Conservation (phyloP, 768 basidiomycete genomes). For the Suillus placidus region DNA sequence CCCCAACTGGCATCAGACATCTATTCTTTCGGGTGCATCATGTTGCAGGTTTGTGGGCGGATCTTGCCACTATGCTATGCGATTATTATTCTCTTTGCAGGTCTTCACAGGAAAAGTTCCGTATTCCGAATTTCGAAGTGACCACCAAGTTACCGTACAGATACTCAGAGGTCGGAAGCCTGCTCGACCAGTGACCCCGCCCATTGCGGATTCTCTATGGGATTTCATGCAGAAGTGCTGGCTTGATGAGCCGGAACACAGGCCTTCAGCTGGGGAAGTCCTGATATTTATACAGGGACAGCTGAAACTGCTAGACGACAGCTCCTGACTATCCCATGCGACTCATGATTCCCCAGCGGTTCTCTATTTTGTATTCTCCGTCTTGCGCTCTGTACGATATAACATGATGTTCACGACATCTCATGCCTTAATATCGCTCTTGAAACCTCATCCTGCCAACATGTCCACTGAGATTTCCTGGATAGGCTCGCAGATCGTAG, state of each 20-base stretch:
- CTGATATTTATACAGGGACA: slow-evolving; percentile 1
- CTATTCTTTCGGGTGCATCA: slow-evolving; percentile 41
- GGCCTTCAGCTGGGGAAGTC: slow-evolving; percentile 3
- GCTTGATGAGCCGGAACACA: slow-evolving; percentile 15
- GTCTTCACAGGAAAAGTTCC: slow-evolving; percentile 11
- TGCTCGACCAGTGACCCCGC: background rate
- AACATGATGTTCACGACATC: background rate
- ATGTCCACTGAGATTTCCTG: background rate
- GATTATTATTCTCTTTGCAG: background rate
- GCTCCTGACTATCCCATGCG: background rate
- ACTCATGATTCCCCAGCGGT: background rate
- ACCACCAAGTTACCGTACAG: slow-evolving; percentile 1
- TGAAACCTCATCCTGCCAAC: background rate
- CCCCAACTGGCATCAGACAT: slow-evolving; percentile 22
- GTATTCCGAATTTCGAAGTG: slow-evolving; percentile 4
- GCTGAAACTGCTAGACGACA: slow-evolving; percentile 6
- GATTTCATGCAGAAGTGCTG: slow-evolving; percentile 15
- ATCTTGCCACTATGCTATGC: slow-evolving; percentile 15
- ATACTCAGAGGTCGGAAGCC: slow-evolving; percentile 3
- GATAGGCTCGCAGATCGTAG: background rate
- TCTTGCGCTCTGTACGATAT: background rate
- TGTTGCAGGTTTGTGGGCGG: slow-evolving; percentile 31
- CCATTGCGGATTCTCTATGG: slow-evolving; percentile 1
- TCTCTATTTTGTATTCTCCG: slow-evolving; percentile 10
- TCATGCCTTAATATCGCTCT: background rate